Conservation (phyloP, 2,329 filamentous ascomycete genomes). For the Ophiostoma piceae region DNA sequence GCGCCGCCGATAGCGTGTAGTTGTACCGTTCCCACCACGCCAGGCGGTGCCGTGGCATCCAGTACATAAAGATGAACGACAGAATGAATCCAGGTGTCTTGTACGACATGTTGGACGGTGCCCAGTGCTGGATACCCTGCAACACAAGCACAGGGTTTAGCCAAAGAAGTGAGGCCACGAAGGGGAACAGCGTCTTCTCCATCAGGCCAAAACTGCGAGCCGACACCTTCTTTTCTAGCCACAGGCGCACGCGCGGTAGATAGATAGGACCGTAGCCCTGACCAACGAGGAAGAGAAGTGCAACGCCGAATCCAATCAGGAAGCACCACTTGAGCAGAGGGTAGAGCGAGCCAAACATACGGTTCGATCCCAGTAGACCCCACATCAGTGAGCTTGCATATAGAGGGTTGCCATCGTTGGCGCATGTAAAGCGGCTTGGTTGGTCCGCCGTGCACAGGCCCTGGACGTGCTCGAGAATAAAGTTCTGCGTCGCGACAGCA, state of each 20-base stretch:
- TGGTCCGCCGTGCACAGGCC: slow-evolving; percentile 54
- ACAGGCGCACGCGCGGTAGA: slow-evolving; percentile 35
- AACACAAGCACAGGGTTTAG: slow-evolving; percentile 64
- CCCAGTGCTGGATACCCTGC: slow-evolving; percentile 57
- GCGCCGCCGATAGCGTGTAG: slow-evolving; percentile 65
- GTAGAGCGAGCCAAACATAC: slow-evolving; percentile 66
- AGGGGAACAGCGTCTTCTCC: slow-evolving; percentile 53
- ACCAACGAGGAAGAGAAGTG: slow-evolving; percentile 36
- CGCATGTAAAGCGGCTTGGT: slow-evolving; percentile 53
- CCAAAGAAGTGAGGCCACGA: slow-evolving; percentile 60
- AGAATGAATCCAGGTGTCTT: slow-evolving; percentile 66
- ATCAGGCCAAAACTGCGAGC: slow-evolving; percentile 37
- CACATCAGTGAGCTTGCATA: slow-evolving; percentile 68
- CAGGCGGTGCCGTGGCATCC: slow-evolving; percentile 57
- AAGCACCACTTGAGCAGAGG: slow-evolving; percentile 63
- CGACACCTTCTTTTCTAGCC: slow-evolving; percentile 32
- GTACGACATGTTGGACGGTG: slow-evolving; percentile 64
- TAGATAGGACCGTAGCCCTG: slow-evolving; percentile 36
- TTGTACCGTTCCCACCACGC: slow-evolving; percentile 77
- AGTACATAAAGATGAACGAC: slow-evolving; percentile 64
- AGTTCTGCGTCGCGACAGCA: slow-evolving; percentile 61
- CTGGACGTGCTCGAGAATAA: slow-evolving; percentile 57
- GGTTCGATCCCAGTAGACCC: slow-evolving; percentile 65
- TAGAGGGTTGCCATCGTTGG: slow-evolving; percentile 48
- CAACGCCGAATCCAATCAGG: slow-evolving; percentile 52